Evolutionary conservation across 352 stramenopile species (phyloP).

Genomic region (Phytophthora pseudosyringae): DNA sequence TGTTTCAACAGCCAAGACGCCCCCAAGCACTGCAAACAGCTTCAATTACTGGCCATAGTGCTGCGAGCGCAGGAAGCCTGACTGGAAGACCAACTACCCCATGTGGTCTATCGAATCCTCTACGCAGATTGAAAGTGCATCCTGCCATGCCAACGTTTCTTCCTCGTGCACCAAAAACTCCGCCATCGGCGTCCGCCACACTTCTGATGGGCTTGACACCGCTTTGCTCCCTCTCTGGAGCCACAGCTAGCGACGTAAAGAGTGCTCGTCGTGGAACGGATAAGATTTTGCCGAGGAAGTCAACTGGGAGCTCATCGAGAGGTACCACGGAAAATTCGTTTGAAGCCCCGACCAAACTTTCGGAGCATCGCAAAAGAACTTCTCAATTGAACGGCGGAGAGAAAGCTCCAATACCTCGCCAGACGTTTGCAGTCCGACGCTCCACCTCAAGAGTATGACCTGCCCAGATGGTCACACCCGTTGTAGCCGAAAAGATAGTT

Average conservation of each 20-base stretch:
- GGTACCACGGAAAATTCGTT: neutral
- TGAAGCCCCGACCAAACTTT: conserved; percentile 28
- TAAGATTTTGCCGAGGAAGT: conserved; percentile 5
- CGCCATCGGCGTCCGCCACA: conserved; percentile 18
- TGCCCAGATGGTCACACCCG: neutral
- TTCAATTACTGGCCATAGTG: neutral
- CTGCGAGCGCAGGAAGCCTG: neutral
- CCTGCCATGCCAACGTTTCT: conserved; percentile 10
- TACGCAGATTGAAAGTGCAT: conserved; percentile 30
- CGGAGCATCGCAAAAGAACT: conserved; percentile 17
- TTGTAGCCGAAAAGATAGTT: conserved; percentile 17
- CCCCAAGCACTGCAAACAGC: conserved; percentile 17
- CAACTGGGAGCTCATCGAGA: neutral
- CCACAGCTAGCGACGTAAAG: neutral
- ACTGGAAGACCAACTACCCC: conserved; percentile 11
- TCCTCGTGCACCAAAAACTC: conserved; percentile 18
- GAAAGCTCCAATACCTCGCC: conserved; percentile 2
- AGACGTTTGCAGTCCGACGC: conserved; percentile 1
- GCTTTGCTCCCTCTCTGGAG: neutral
- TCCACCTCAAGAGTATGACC: conserved; percentile 15
- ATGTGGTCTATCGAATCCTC: conserved; percentile 10
- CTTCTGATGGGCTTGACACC: conserved; percentile 22
- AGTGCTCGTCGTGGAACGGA: conserved; percentile 7
- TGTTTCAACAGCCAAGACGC: conserved; percentile 19
- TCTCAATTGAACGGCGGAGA: conserved; percentile 6